Evolutionary conservation across 768 basidiomycete species (phyloP).

Genomic region (Chlorophyllum brunneum): DNA sequence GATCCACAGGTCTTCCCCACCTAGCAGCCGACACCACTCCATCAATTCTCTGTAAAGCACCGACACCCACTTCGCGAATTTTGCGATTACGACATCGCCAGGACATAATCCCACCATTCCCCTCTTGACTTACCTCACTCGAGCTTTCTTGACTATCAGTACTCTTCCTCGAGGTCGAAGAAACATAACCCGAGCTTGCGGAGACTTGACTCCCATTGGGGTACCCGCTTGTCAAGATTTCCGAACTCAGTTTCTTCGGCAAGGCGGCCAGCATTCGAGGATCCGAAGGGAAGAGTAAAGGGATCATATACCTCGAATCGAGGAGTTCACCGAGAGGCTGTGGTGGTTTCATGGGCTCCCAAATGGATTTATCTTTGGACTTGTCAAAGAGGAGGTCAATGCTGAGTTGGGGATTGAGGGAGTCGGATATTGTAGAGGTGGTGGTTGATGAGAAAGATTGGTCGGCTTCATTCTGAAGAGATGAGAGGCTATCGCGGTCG

Average conservation of each 20-base stretch:
- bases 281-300: constrained; percentile 78
- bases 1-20: constrained; percentile 48
- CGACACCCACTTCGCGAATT: constrained; percentile 57
- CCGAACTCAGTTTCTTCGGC: constrained; percentile 42
- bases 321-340: constrained; percentile 87
- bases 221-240: constrained; percentile 21
- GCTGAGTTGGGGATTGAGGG: constrained; percentile 40
- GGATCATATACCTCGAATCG: constrained; percentile 92
- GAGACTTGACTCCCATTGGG: constrained; percentile 6
- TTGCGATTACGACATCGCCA: constrained; percentile 61
- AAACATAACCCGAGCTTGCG: constrained; percentile 2
- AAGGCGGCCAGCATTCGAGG: constrained; percentile 72
- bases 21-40: constrained; percentile 55
- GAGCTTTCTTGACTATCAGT: constrained; percentile 18
- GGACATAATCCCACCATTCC: constrained; percentile 33
- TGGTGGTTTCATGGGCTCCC: constrained; percentile 76
- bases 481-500: constrained; percentile 57
- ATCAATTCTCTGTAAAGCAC: constrained; percentile 68
- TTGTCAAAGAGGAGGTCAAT: constrained; percentile 84
- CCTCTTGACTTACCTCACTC: constrained; percentile 32
- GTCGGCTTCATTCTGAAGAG: constrained; percentile 34
- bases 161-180: constrained; percentile 3
- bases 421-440: constrained; percentile 27
- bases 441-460: constrained; percentile 26
- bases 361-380: constrained; percentile 56